Evolutionary conservation across 75 land plant genomes (phyloP).

Genomic region (Cupressus sempervirens): DNA sequence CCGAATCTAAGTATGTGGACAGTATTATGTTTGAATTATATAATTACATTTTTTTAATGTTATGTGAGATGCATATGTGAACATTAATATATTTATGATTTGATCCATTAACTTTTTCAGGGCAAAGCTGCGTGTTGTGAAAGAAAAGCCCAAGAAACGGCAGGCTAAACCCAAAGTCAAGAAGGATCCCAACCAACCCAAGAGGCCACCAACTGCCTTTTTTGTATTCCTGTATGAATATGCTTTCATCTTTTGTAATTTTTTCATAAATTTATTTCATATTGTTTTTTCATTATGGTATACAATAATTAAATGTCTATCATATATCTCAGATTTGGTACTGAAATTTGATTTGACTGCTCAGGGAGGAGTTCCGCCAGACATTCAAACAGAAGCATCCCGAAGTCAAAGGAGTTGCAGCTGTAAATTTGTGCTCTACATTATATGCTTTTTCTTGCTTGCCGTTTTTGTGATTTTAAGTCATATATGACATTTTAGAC

Average conservation of each 20-base stretch:
- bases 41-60: not conserved
- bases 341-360: conserved; percentile 5
- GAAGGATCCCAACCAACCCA: conserved; percentile 39
- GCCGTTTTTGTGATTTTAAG: not conserved
- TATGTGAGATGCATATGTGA: not conserved
- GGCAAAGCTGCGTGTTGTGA: conserved; percentile 25
- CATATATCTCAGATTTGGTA: not conserved
- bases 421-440: conserved; percentile 9
- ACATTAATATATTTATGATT: not conserved
- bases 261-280: not conserved
- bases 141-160: conserved; percentile 21
- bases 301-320: not conserved
- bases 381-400: conserved; percentile 33
- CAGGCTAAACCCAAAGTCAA: conserved; percentile 11
- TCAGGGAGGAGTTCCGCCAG: conserved; percentile 35
- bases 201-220: conserved; percentile 43
- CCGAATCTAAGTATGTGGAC: conserved; percentile 3
- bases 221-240: conserved; percentile 34
- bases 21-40: not conserved
- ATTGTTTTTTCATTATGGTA: not conserved
- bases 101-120: not conserved
- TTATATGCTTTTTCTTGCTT: not conserved
- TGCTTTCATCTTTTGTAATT: not conserved
- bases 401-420: conserved; percentile 36
- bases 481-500: too few relatives aligned